Base-by-base conservation (phyloP, 352 stramenopile genomes). In the Phytophthora ohioensis region DNA sequence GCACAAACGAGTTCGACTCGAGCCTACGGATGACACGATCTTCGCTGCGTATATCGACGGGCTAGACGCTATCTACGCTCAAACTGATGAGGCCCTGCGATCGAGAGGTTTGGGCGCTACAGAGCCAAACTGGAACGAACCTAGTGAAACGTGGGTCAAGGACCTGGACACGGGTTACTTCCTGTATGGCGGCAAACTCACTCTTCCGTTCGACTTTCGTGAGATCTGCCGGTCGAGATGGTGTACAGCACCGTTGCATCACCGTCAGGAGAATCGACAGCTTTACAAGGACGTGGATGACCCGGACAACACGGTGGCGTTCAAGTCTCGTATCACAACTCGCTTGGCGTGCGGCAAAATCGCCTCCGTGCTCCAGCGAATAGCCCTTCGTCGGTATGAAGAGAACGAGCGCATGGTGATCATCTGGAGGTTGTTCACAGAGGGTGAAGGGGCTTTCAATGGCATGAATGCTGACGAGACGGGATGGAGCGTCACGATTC, bases 381-480 rank as follows among this genome's bases (percentile, higher is more conserved):
- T 65, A n/a, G 49, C 56, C 10, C 17, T 54, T 46, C 68, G 62
- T 4, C 62, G 62, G 9, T 68, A 68, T 31, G 10, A 68, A 34
- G 31, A 71, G 11, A 45, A 39, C 5, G 53, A 52, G 3, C 55
- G 62, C 1, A 62, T 60, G 43, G 68, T 75, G 56, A 58, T 66
- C 12, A 47, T 74, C 12, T 74, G 67, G 67, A 13, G 62, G 45
- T 63, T 57, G 34, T 67, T 75, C 31, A 67, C 56, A 13, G 61
- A 75, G 31, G 67, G 67, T 3, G 67, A 75, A 48, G 67, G 55
- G 5, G 36, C 43, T 12, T 75, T 75, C 45, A 46, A 27, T 34
- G 61, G 61, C 36, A 71, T 75, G 67, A 56, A 71, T n/a, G 61
- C 62, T 2, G 56, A 64, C 27, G 62, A 71, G 34, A 64, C 62